Conservation (phyloP, 2,329 filamentous ascomycete species). For the Fusarium sterilihyphosum region DNA sequence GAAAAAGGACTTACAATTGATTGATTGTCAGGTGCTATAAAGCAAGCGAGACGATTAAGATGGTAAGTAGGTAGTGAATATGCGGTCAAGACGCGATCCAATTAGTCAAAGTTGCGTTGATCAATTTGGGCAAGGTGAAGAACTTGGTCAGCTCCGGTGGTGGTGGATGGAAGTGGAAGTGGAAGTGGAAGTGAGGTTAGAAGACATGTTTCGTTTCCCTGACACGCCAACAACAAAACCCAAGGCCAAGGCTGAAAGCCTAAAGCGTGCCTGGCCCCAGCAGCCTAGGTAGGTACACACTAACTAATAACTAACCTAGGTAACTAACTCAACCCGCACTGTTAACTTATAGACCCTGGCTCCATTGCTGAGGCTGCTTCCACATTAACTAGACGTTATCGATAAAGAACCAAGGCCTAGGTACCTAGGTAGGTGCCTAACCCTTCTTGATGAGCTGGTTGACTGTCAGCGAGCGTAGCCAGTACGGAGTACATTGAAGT, state of each 20-base stretch:
- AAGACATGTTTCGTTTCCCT: constrained; percentile 21
- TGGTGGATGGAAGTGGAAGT: not conserved
- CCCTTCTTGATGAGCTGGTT: not conserved
- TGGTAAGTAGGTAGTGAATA: not conserved
- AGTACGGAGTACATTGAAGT: not conserved
- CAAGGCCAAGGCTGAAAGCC: constrained; percentile 22
- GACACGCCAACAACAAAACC: constrained; percentile 16
- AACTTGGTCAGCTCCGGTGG: constrained; percentile 2
- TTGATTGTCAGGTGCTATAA: not conserved
- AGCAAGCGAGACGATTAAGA: constrained; percentile 26
- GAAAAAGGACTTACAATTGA: constrained; percentile 24
- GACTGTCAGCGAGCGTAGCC: not conserved
- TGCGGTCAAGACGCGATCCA: constrained; percentile 26
- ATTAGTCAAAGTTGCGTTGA: not conserved
- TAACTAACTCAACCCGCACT: not conserved
- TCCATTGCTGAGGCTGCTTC: not conserved
- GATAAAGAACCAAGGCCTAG: constrained; percentile 20
- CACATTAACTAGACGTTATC: constrained; percentile 12
- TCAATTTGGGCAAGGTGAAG: constrained; percentile 1
- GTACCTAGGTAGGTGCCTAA: constrained; percentile 5
- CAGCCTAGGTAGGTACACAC: not conserved
- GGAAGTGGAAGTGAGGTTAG: constrained; percentile 5
- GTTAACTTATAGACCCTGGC: not conserved
- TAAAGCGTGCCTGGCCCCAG: constrained; percentile 2
- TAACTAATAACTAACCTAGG: not conserved